Percentiles rank a stretch among this genome's conserved stretches.
These are phyloP conservation scores for Lachancea quebecensis DNA, from an alignment of 805 yeast species.

Conservation along the genomic window DNA sequence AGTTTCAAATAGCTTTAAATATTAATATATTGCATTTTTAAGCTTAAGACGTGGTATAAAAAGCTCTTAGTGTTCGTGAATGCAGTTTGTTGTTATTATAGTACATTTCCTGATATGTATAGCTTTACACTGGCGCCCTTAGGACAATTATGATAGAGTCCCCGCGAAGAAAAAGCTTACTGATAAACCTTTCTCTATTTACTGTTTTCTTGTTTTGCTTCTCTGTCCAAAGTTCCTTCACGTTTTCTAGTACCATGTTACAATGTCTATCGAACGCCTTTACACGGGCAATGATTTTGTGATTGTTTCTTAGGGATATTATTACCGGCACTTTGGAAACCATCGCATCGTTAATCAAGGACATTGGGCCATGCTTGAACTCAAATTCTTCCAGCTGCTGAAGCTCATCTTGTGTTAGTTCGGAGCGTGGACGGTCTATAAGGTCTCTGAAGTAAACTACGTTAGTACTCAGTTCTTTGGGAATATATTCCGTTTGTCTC, in stretches of 20 bases:
- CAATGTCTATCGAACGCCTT: conserved; percentile 96
- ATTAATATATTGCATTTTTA: background rate
- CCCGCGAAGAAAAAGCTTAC: conserved; percentile 89
- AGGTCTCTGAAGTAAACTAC: background rate
- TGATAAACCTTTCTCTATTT: conserved; percentile 69
- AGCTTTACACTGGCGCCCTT: conserved; percentile 35
- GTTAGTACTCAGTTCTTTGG: conserved; percentile 1
- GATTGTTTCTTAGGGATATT: conserved; percentile 87
- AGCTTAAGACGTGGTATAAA: background rate
- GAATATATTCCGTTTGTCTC: too few species aligned
- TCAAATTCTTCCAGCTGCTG: conserved; percentile 84
- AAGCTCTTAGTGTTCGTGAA: background rate
- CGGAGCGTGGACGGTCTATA: conserved; percentile 64
- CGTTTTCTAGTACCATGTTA: conserved; percentile 86
- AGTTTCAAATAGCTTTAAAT: conserved; percentile 35
- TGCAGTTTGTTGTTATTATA: background rate
- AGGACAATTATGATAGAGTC: conserved; percentile 87
- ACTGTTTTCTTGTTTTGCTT: conserved; percentile 56
- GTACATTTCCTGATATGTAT: background rate
- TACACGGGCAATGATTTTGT: conserved; percentile 81
- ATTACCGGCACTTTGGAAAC: conserved; percentile 68
- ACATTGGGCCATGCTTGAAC: conserved; percentile 84
- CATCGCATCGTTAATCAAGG: conserved; percentile 78
- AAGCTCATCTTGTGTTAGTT: conserved; percentile 72
- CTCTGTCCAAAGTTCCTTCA: conserved; percentile 75